Evolutionary conservation across 306 rosid genomes (phyloP).

Genomic region (Cicer bijugum): DNA sequence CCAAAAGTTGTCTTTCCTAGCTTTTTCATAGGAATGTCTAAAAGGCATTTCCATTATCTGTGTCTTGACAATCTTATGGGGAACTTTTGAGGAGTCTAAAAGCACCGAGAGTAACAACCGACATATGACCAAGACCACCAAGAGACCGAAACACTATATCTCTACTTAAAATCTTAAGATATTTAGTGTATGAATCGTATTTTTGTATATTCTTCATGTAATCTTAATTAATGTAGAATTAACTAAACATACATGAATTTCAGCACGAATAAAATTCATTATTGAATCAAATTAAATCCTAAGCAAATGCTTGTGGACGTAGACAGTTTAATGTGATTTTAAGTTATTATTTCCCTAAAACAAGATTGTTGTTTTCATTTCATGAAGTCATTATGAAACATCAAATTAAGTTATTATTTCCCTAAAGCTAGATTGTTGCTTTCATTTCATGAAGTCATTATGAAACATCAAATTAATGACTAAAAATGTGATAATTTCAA

Average conservation of each 20-base stretch:
- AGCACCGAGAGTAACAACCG: background rate
- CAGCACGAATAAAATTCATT: background rate
- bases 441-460: too few species aligned
- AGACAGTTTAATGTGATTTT: background rate
- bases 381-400: too few species aligned
- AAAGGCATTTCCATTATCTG: conserved; percentile 26
- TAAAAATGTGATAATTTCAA: too few species aligned
- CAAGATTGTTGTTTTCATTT: too few species aligned
- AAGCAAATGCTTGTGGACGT: background rate
- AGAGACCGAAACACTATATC: background rate
- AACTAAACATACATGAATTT: background rate
- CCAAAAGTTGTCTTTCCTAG: conserved; percentile 33
- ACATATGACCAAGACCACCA: background rate
- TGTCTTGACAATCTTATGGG: conserved; percentile 19
- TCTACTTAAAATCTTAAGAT: background rate
- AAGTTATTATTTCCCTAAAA: background rate
- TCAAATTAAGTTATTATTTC: background rate
- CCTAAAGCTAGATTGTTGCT: background rate
- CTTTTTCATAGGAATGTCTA: conserved; percentile 27
- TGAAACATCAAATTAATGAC: too few species aligned
- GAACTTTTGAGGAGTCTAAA: background rate
- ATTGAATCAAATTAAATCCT: conserved; percentile 5
- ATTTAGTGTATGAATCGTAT: background rate
- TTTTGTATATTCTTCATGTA: background rate
- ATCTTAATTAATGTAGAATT: background rate